Percentiles rank a stretch among this genome's conserved stretches.
These are phyloP conservation scores for Penicillium crustosum DNA, from an alignment of 2,329 filamentous ascomycete genomes.

Conservation along the genomic window DNA sequence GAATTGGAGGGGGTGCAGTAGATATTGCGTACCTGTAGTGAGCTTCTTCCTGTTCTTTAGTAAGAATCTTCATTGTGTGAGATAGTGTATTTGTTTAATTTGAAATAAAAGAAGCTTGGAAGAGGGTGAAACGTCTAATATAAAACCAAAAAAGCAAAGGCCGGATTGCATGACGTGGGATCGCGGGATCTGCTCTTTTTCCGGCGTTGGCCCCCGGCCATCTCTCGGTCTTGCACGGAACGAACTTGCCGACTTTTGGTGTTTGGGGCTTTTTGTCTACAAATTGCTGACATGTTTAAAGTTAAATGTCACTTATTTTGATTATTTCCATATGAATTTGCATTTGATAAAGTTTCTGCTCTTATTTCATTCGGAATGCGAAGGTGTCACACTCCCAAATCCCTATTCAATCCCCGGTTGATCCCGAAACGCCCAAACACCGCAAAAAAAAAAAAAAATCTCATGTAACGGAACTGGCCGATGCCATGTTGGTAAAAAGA, in stretches of 20 bases:
- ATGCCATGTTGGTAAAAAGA: neutral
- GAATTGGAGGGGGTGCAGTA: neutral
- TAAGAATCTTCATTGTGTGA: slow-evolving; percentile 86
- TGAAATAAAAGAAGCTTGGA: neutral
- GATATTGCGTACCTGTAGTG: slow-evolving; percentile 68
- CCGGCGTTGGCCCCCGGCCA: slow-evolving; percentile 7
- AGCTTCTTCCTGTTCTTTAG: slow-evolving; percentile 83
- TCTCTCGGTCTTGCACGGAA: slow-evolving; percentile 14
- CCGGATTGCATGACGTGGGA: slow-evolving; percentile 27
- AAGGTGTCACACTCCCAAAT: slow-evolving; percentile 12
- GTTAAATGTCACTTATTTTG: neutral
- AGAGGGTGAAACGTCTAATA: slow-evolving; percentile 2
- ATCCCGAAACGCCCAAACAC: slow-evolving; percentile 25
- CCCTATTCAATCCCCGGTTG: slow-evolving; percentile 20
- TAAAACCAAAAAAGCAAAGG: slow-evolving; percentile 21
- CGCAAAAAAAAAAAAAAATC: slow-evolving; percentile 8
- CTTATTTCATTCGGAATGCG: slow-evolving; percentile 8
- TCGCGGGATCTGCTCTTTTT: slow-evolving; percentile 27
- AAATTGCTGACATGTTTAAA: neutral
- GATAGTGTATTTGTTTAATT: neutral
- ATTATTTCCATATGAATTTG: neutral
- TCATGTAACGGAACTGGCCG: slow-evolving; percentile 9
- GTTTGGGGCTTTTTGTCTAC: neutral
- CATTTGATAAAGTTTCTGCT: slow-evolving; percentile 8
- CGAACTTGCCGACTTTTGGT: neutral